Evolutionary conservation across 1,139 yeast species (phyloP), one percentile per base, ranked within the genome.

Genomic region (Hyphopichia wangnamkhiaoensis): DNA sequence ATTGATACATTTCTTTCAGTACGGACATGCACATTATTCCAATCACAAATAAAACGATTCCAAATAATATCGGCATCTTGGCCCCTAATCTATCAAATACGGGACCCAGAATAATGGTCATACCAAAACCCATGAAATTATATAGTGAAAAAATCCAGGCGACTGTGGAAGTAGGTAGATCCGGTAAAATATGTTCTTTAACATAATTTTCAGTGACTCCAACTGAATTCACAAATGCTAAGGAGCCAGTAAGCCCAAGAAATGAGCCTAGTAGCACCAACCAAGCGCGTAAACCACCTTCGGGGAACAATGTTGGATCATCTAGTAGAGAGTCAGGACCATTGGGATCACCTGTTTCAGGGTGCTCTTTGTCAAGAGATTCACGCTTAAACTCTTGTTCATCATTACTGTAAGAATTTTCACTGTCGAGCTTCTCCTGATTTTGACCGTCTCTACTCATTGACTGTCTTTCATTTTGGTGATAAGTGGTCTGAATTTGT

Each of bases 141-240:
- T 59, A 60, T 19, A 61, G 43, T 4, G 67, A 60, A 45, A 64
- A 65, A 9, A 65, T 62, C 70, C 69, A 65, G 3, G 62, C 65
- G 1, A 63, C 50, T 3, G 59, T 49, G 9, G 65, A 54, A 4
- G 56, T 46, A 1, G 53, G 41, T 5, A 47, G 46, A 25, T 47
- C 41, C 4, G 47, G 40, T 10, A 63, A 44, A 12, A 57, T 46
- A 34, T 52, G 41, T 2, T 51, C 46, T 13, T 45, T 37, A 3
- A 65, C 43, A 39, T 63, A 63, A 31, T 52, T 51, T 41, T 61
- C 61, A 6, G 60, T 38, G 5, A 61, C 66, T 2, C 69, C 69
- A 13, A 52, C 52, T 2, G 61, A 48, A 41, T 60, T 61, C n/a
- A 58, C 53, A 42, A 60, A 50, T 2, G 63, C 64, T 32, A 62